phyloP scores from a whole-genome alignment of 129 eudicot species.

The Pulicaria dysenterica region DNA sequence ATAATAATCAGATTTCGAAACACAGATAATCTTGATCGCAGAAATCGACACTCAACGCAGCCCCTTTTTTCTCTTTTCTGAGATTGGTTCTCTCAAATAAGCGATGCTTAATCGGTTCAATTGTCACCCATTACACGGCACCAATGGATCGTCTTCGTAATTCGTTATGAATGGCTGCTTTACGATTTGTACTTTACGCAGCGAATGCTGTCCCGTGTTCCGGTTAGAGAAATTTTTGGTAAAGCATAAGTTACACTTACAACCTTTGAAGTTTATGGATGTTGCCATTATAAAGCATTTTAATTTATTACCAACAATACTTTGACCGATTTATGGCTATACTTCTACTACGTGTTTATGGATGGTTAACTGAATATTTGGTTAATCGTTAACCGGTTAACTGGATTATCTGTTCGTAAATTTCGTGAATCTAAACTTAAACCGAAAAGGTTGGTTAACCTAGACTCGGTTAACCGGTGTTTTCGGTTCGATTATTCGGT shows the following conservation, averaged over 20 bases:
- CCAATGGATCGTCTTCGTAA: slow-evolving; percentile 7
- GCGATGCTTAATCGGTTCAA: slow-evolving; percentile 28
- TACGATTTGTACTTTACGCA: slow-evolving; percentile 15
- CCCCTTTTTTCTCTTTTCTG: not conserved
- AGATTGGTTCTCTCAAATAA: not conserved
- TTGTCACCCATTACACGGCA: slow-evolving; percentile 41
- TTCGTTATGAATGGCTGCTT: slow-evolving; percentile 18
- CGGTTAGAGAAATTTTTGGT: not conserved
- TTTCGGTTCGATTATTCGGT: too few relatives aligned
- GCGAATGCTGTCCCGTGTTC: not conserved
- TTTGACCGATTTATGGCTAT: too few relatives aligned
- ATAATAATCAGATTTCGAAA: slow-evolving; percentile 24
- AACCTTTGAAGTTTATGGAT: slow-evolving; percentile 10
- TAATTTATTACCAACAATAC: too few relatives aligned
- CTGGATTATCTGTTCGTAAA: too few relatives aligned
- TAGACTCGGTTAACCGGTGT: too few relatives aligned
- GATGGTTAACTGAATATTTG: too few relatives aligned
- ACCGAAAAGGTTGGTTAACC: too few relatives aligned
- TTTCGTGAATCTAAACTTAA: too few relatives aligned
- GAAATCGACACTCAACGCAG: not conserved
- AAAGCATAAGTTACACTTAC: slow-evolving; percentile 1
- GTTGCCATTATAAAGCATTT: not conserved
- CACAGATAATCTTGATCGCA: slow-evolving; percentile 9
- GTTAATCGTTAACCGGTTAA: too few relatives aligned
- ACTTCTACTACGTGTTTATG: too few relatives aligned